Conservation (phyloP, 2,329 filamentous ascomycete species). For the Triangularia setosa region DNA sequence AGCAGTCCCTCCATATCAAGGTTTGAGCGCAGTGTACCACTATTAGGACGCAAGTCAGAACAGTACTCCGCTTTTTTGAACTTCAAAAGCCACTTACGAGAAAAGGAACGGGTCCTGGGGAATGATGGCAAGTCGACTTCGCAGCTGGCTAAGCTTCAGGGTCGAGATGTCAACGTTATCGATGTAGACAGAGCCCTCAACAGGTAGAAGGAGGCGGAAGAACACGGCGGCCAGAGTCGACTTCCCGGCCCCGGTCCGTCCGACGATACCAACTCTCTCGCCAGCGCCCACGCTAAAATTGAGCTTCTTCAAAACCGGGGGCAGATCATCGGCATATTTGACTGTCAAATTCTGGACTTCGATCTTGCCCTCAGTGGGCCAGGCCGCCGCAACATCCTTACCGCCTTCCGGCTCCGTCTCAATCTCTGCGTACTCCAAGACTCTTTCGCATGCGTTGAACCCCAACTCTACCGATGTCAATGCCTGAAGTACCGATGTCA, state of each 20-base stretch:
- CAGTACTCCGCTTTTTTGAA: background rate
- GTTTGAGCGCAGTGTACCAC: conserved; percentile 59
- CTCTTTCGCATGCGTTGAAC: conserved; percentile 42
- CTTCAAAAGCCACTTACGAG: conserved; percentile 32
- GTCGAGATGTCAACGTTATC: conserved; percentile 52
- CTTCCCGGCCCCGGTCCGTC: conserved; percentile 63
- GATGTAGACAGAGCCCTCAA: conserved; percentile 40
- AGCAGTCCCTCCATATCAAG: conserved; percentile 60
- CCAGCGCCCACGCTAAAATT: conserved; percentile 41
- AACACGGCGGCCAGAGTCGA: conserved; percentile 61
- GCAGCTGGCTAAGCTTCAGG: conserved; percentile 57
- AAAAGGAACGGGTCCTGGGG: conserved; percentile 66
- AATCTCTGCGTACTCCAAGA: conserved; percentile 41
- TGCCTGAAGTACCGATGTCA: conserved; percentile 34
- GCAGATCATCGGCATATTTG: conserved; percentile 35
- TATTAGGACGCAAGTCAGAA: conserved; percentile 1
- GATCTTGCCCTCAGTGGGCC: conserved; percentile 40
- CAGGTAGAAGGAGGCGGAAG: conserved; percentile 54
- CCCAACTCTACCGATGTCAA: conserved; percentile 38
- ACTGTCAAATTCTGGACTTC: conserved; percentile 38
- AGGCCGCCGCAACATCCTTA: conserved; percentile 34
- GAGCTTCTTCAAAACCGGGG: conserved; percentile 36
- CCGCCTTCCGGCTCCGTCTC: conserved; percentile 36
- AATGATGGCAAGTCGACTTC: conserved; percentile 60
- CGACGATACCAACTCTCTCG: conserved; percentile 63